These are phyloP conservation scores for Nitzschia putrida DNA, from an alignment of 108 stramenopile genomes.

Conservation along the genomic window DNA sequence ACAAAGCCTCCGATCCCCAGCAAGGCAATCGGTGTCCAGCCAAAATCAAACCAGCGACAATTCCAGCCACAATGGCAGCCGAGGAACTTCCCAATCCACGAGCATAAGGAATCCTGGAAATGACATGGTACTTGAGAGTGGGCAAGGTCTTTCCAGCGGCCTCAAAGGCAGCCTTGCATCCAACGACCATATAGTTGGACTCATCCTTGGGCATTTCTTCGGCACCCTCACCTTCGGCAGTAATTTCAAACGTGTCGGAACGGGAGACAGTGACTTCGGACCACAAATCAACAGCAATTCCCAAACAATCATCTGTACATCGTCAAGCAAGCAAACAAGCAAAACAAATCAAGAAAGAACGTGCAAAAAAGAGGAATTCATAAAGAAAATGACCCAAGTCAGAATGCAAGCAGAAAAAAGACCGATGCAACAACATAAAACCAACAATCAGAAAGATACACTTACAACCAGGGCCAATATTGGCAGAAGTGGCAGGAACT, in stretches of 20 bases:
- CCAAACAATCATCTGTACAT: slow-evolving; percentile 88
- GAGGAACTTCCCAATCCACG: slow-evolving; percentile 94
- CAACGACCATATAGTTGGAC: slow-evolving; percentile 89
- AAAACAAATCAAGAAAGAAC: slow-evolving; percentile 1
- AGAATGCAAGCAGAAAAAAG: background rate
- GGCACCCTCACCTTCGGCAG: slow-evolving; percentile 87
- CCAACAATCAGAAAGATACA: slow-evolving; percentile 4
- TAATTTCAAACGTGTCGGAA: slow-evolving; percentile 89
- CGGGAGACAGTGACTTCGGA: slow-evolving; percentile 92
- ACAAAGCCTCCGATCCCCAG: slow-evolving; percentile 93
- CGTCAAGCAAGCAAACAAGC: background rate
- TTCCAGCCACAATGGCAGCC: slow-evolving; percentile 97
- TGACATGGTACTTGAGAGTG: slow-evolving; percentile 85
- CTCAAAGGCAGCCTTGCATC: slow-evolving; percentile 92
- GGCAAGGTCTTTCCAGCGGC: slow-evolving; percentile 94
- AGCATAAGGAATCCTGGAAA: slow-evolving; percentile 94
- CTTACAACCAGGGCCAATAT: slow-evolving; percentile 95
- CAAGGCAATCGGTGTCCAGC: slow-evolving; percentile 95
- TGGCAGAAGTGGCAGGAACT: slow-evolving; percentile 98
- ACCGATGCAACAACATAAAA: slow-evolving; percentile 2
- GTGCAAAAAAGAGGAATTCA: background rate
- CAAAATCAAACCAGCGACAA: slow-evolving; percentile 95
- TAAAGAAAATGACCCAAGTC: background rate
- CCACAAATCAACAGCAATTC: slow-evolving; percentile 98
- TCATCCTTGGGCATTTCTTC: slow-evolving; percentile 87